Evolutionary conservation across 257 asterid genomes (phyloP), one percentile per base, ranked within the genome.

Genomic region (Orobanche coerulescens): DNA sequence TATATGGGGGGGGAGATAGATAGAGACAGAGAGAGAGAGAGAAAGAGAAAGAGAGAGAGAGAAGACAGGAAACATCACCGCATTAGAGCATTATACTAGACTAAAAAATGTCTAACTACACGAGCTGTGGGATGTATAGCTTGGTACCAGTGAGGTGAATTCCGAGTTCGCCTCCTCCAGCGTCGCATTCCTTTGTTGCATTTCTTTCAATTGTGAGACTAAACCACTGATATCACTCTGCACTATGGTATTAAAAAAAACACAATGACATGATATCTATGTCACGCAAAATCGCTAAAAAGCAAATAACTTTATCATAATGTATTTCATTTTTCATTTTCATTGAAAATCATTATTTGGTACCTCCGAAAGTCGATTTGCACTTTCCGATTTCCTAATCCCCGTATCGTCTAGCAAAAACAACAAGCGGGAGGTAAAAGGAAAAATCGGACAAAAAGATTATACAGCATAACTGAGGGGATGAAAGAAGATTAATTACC

Each of bases 211-310:
- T 77, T 93, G 98, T 62, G 95, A 84, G 64, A 93, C 82, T 65
- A 93, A 81, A 20, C 94, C 89, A 70, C 85, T 71, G 47, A 93
- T 84, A 73, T 93, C 97, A 73, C 71, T 81, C 98, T 93, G 85
- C 87, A 75, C 20, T 16, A 66, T 11, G 11, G 52, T 25, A 50
- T 20, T n/a, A n/a, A 36, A 61, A 43, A 58, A 40, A 24, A 47
- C 19, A 10, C 51, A 53, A 31, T 30, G 46, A 70, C 49, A 43
- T 4, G 13, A 54, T n/a, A 25, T 43, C 48, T 22, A 9, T 22
- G 61, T 37, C 47, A 4, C 51, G 31, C 49, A 31, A 51, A 63
- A 57, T 12, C 23, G 2, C 33, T 40, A 25, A 20, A 51, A 11
- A 31, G 7, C 56, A 12, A 43, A 47, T 2, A 51, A 1, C 22